Evolutionary conservation across 345 rosid genomes (phyloP).

Genomic region (Microcos paniculata): DNA sequence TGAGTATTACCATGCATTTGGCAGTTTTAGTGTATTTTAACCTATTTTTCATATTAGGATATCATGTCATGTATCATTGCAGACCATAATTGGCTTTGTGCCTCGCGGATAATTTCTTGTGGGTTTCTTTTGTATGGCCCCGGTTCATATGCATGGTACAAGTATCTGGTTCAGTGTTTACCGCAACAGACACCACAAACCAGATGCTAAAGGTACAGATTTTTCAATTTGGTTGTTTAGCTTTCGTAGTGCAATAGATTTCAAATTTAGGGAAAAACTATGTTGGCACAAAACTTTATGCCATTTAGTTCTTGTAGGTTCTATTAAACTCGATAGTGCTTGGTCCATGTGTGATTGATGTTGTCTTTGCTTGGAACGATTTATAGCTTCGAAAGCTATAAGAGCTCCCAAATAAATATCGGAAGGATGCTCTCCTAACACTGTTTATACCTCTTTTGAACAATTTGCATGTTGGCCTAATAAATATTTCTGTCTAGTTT

Average conservation of each 20-base stretch:
- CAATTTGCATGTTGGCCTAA: conserved; percentile 17
- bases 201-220: conserved; percentile 61
- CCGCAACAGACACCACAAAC: conserved; percentile 59
- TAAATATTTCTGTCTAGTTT: neutral
- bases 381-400: conserved; percentile 77
- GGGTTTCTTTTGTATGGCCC: conserved; percentile 92
- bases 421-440: conserved; percentile 77
- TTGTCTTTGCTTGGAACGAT: conserved; percentile 92
- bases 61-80: conserved; percentile 37
- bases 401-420: conserved; percentile 73
- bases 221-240: conserved; percentile 5
- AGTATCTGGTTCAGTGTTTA: conserved; percentile 63
- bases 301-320: conserved; percentile 45
- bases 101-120: conserved; percentile 84
- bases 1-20: neutral
- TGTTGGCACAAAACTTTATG: neutral
- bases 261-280: conserved; percentile 7
- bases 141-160: conserved; percentile 92
- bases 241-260: neutral
- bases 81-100: conserved; percentile 82
- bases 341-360: conserved; percentile 87
- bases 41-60: conserved; percentile 34
- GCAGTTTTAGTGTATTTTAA: conserved; percentile 24
- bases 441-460: conserved; percentile 34
- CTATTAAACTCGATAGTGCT: conserved; percentile 81